Evolutionary conservation across 108 stramenopile genomes (phyloP).

Genomic region (Chaetoceros muelleri): DNA sequence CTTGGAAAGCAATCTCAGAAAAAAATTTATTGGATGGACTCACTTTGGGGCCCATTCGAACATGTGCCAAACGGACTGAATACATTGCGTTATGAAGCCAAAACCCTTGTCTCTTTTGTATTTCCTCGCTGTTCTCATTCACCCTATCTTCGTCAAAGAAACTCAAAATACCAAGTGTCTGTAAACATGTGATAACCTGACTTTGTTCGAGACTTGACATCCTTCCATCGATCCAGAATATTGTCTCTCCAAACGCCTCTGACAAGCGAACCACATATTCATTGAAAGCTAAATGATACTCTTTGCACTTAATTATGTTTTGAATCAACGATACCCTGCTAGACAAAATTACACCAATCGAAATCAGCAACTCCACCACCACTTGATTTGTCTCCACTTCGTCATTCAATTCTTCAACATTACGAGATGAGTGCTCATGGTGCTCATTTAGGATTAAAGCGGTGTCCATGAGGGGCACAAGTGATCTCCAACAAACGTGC

Average conservation of each 20-base stretch:
- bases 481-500: neutral
- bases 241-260: neutral
- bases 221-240: neutral
- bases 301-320: too few relatives aligned
- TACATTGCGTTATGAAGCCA: neutral
- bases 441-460: too few relatives aligned
- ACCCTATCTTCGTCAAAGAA: neutral
- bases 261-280: neutral
- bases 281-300: neutral
- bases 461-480: neutral
- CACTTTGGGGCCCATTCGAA: neutral
- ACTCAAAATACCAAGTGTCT: neutral
- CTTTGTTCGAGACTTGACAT: neutral
- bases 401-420: too few relatives aligned
- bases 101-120: neutral
- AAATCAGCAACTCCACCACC: too few relatives aligned
- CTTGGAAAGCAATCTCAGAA: neutral
- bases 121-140: neutral
- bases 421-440: too few relatives aligned
- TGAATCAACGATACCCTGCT: too few relatives aligned
- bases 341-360: too few relatives aligned
- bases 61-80: neutral
- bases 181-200: neutral
- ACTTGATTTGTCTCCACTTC: too few relatives aligned
- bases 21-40: neutral